Evolutionary conservation across 2,329 filamentous ascomycete genomes (phyloP), one percentile per base, ranked within the genome.

Genomic region (Cladophialophora chaetospira): DNA sequence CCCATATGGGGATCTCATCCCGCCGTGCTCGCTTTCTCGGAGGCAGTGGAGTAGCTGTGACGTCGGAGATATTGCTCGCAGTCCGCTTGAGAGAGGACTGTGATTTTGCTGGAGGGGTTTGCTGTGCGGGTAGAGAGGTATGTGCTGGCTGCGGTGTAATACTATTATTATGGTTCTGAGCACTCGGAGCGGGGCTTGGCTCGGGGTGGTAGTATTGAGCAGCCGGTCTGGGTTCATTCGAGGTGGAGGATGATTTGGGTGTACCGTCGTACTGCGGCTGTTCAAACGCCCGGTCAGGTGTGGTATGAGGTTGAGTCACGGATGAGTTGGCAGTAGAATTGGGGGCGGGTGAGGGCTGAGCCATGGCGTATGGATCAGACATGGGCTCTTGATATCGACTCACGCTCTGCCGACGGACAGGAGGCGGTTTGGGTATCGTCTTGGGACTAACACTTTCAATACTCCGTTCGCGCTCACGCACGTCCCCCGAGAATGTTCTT

Each of bases 1-100:
- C 78, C 65, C 72, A 83, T 33, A 82, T 77, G 2, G 81, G 81
- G 28, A 79, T 76, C 64, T 82, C 79, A 43, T 76, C 73, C 60
- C 79, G 80, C 47, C 79, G 74, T 57, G 74, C 72, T 58, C 77
- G 73, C 63, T 82, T 83, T 60, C 72, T 74, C 13, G 75, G 77
- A 17, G 71, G 73, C 52, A 73, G 68, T n/a, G 65, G 63, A 28
- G 67, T 68, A 11, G 65, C 23, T 29, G 60, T 55, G 21, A 43
- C 48, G 48, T 49, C 54, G 21, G 62, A 63, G 9, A 67, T 57
- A 28, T 58, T 33, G 42, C 64, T 67, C 26, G 64, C 63, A 50
- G 44, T 61, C 36, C 65, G 60, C 29, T 67, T 67, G 31, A 65
- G 45, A 5, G 54, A 42, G 9, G 55, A 21, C 17, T 61, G 56